Conservation (phyloP, 169 alveolate genomes). For the Plasmodium ovale region DNA sequence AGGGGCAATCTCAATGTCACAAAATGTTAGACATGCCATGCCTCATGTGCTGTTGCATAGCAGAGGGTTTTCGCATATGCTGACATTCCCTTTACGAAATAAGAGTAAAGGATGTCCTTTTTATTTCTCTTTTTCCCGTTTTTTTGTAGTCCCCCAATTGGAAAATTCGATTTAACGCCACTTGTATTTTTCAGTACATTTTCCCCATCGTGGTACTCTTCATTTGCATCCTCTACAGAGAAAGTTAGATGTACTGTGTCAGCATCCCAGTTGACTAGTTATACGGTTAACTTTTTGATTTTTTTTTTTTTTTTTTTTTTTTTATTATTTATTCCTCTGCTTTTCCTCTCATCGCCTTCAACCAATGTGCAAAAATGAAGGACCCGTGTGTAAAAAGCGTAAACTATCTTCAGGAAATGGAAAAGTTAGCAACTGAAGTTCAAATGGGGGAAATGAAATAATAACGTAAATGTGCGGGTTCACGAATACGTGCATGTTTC, state of each 20-base stretch:
- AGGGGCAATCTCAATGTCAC: no score
- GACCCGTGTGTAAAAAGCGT: conserved; percentile 65
- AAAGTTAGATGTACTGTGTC: background rate
- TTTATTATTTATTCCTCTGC: conserved; percentile 8
- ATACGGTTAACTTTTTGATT: background rate
- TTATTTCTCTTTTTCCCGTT: background rate
- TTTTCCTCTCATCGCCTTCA: no score
- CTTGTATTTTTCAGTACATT: conserved; percentile 58
- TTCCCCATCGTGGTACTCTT: conserved; percentile 66
- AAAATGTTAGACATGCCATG: no score
- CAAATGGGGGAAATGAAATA: background rate
- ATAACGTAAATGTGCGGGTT: background rate
- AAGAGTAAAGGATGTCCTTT: background rate
- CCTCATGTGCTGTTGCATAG: no score
- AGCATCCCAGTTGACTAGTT: no score
- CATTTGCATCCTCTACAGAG: background rate
- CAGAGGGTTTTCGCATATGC: no score
- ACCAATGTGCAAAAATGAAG: background rate
- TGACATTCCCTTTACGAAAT: background rate
- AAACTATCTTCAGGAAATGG: conserved; percentile 43
- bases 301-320: background rate
- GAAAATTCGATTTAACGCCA: conserved; percentile 72
- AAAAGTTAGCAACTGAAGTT: conserved; percentile 20
- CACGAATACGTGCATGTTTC: background rate
- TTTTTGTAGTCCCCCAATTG: conserved; percentile 57